These are phyloP conservation scores for Coniferiporia weirii DNA, from an alignment of 1,284 basidiomycete genomes.

Conservation along the genomic window DNA sequence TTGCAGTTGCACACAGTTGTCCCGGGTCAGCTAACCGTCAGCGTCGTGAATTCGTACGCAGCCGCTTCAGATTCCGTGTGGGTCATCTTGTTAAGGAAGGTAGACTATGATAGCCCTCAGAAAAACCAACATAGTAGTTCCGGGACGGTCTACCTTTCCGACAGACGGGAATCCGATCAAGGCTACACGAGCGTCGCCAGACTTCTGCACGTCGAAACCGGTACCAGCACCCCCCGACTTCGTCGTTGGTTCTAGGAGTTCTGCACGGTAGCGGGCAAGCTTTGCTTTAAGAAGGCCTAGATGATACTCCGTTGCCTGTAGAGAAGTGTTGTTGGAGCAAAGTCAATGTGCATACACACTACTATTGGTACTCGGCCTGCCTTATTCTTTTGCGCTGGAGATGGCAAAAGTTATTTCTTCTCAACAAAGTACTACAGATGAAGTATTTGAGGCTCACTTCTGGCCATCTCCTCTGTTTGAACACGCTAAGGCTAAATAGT, in stretches of 20 bases:
- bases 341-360: neutral
- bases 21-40: constrained; percentile 53
- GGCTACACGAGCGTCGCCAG: constrained; percentile 89
- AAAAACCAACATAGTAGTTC: constrained; percentile 14
- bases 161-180: constrained; percentile 95
- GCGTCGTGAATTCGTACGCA: constrained; percentile 94
- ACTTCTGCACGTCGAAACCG: constrained; percentile 93
- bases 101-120: constrained; percentile 53
- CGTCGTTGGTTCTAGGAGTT: constrained; percentile 79
- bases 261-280: constrained; percentile 86
- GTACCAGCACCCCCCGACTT: constrained; percentile 81
- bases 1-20: constrained; percentile 4
- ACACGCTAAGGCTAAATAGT: constrained; percentile 3
- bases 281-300: constrained; percentile 86
- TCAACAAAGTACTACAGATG: constrained; percentile 10
- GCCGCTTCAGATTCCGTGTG: constrained; percentile 87
- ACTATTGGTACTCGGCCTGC: constrained; percentile 29
- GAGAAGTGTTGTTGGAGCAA: neutral
- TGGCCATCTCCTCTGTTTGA: constrained; percentile 86
- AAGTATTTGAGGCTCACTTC: constrained; percentile 56
- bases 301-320: constrained; percentile 87
- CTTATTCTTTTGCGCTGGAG: constrained; percentile 86
- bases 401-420: constrained; percentile 16
- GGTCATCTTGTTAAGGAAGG: constrained; percentile 87
- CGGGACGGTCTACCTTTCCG: constrained; percentile 57